Evolutionary conservation across 2,329 filamentous ascomycete genomes (phyloP), one percentile per base, ranked within the genome.

Genomic region (Trichoderma atroviride): DNA sequence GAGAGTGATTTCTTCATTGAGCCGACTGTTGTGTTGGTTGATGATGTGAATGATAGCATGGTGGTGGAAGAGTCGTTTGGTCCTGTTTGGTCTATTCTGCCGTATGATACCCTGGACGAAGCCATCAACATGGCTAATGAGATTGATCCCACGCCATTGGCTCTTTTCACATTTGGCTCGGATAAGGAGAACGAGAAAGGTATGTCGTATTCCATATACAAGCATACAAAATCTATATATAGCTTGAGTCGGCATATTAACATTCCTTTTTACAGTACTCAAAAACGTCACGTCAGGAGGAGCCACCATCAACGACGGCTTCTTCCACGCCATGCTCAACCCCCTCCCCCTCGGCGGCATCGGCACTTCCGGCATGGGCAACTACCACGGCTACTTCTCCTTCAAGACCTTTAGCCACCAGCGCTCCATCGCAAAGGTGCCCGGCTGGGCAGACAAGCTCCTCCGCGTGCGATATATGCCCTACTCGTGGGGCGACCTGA

Each of bases 31-130:
- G 89, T 99, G n/a, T 86, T 93, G 71, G 91, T 97, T 47, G 85
- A 92, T 73, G 89, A 88, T 71, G 78, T 87, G 19, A 71, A 81
- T 33, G 86, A 94, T 60, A 95, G 97, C 81, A 88, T 97, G 80
- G 87, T 97, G 76, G 82, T 83, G 29, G 88, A 97, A 72, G 96
- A 99, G 82, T 93, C 90, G 55, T 99, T 99, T 78, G 96, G 95
- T 7, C 96, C 96, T n/a, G 85, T 97, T 70, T 93, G 97, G 74
- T 90, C 92, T 72, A 89, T 98, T 72, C 82, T 97, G 66, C 87
- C 93, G 0, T 91, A 93, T 68, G 87, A 93, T 72, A 86, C 88
- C 74, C 84, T 97, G n/a, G 92, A 97, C 73, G 88, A 96, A 75
- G 95, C 94, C 61, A 94, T 98, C 78, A 85, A 85, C 50, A 88